phyloP scores from a whole-genome alignment of 2,329 filamentous ascomycete species.

The Cytospora schulzeri region DNA sequence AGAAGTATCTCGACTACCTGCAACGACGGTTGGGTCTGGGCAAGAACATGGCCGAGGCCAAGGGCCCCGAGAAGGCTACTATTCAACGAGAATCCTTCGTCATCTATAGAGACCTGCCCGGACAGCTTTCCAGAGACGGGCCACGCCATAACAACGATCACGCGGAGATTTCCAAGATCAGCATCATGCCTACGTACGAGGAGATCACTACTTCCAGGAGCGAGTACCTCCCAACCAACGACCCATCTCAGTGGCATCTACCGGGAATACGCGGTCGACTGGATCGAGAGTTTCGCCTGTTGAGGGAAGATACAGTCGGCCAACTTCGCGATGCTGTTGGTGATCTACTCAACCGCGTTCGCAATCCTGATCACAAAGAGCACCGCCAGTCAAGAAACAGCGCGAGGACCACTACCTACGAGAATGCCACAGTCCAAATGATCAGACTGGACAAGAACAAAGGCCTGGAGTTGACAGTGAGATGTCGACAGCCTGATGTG shows the following conservation, averaged over 20 bases:
- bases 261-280: slow-evolving; percentile 50
- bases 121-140: slow-evolving; percentile 27
- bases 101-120: slow-evolving; percentile 26
- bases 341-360: slow-evolving; percentile 41
- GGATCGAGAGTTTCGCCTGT: slow-evolving; percentile 57
- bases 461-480: slow-evolving; percentile 48
- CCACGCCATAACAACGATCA: slow-evolving; percentile 50
- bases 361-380: slow-evolving; percentile 17
- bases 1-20: slow-evolving; percentile 24
- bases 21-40: slow-evolving; percentile 13
- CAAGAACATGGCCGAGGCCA: slow-evolving; percentile 1
- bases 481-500: slow-evolving; percentile 48
- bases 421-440: slow-evolving; percentile 36
- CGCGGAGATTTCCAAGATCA: slow-evolving; percentile 44
- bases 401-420: slow-evolving; percentile 42
- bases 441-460: slow-evolving; percentile 40
- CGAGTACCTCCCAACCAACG: slow-evolving; percentile 45
- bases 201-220: slow-evolving; percentile 41
- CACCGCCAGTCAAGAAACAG: slow-evolving; percentile 30
- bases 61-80: not conserved
- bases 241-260: slow-evolving; percentile 44
- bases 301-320: slow-evolving; percentile 58
- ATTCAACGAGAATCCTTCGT: slow-evolving; percentile 22
- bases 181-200: slow-evolving; percentile 46
- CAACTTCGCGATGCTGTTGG: slow-evolving; percentile 53